Conservation (phyloP, 352 stramenopile genomes). For the Plasmopara muralis region DNA sequence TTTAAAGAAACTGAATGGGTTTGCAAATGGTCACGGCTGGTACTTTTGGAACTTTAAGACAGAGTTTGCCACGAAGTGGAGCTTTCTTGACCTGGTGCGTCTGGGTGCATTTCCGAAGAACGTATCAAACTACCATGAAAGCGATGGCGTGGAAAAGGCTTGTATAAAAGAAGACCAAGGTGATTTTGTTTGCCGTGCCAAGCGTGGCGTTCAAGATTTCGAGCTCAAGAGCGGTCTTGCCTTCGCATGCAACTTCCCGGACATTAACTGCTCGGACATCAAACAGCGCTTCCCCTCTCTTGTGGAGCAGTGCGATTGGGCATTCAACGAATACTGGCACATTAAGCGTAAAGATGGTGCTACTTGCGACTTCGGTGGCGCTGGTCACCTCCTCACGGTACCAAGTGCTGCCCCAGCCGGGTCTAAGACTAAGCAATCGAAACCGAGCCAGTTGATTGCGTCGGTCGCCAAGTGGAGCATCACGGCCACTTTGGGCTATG, state of each 20-base stretch:
- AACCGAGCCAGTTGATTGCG: constrained; percentile 20
- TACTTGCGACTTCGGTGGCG: constrained; percentile 76
- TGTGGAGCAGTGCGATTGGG: constrained; percentile 66
- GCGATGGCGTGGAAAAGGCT: constrained; percentile 48
- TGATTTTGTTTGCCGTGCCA: constrained; percentile 67
- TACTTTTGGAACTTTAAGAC: constrained; percentile 97
- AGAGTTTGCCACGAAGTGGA: constrained; percentile 87
- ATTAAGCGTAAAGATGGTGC: constrained; percentile 54
- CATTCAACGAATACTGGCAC: constrained; percentile 79
- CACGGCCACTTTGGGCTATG: constrained; percentile 19
- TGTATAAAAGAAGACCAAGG: constrained; percentile 68
- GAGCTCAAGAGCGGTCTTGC: constrained; percentile 57
- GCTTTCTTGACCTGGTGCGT: constrained; percentile 73
- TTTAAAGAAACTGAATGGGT: constrained; percentile 91
- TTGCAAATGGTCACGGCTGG: constrained; percentile 87
- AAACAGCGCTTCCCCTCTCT: constrained; percentile 44
- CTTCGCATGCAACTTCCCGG: constrained; percentile 55
- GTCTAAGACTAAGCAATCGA: constrained; percentile 10
- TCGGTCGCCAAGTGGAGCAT: constrained; percentile 29
- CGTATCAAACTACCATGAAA: constrained; percentile 55
- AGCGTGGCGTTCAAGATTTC: constrained; percentile 62
- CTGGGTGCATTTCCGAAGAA: constrained; percentile 70
- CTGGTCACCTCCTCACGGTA: constrained; percentile 46
- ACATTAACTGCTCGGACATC: constrained; percentile 57
- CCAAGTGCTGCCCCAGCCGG: constrained; percentile 13